Conservation (phyloP, 768 basidiomycete species). For the Lentinula boryana region DNA sequence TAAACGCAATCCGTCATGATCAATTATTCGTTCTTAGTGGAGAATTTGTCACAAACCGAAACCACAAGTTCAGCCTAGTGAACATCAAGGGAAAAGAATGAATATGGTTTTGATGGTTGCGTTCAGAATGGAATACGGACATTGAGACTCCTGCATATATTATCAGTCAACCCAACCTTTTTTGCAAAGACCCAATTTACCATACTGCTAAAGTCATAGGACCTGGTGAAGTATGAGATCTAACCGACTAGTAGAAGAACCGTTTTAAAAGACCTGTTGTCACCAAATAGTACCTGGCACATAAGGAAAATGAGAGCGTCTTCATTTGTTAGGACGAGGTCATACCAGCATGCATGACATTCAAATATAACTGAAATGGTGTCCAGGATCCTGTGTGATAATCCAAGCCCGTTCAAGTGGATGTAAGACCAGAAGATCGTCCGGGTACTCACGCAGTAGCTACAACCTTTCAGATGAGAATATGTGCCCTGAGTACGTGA, state of each 20-base stretch:
- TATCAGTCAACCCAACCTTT: background rate
- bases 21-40: background rate
- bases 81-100: background rate
- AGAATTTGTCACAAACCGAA: constrained; percentile 14
- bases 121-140: constrained; percentile 10
- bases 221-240: background rate
- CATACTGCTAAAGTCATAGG: constrained; percentile 16
- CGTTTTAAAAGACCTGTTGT: constrained; percentile 9
- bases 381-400: constrained; percentile 16
- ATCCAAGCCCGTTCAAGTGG: background rate
- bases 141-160: constrained; percentile 23
- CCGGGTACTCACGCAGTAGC: constrained; percentile 17
- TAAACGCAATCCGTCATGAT: background rate
- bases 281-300: constrained; percentile 19
- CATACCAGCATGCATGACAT: constrained; percentile 25
- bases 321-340: background rate
- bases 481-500: background rate
- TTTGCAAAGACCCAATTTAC: constrained; percentile 11
- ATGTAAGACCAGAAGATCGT: background rate
- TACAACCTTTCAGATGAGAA: constrained; percentile 10
- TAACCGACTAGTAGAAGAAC: background rate
- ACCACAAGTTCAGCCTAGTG: constrained; percentile 20
- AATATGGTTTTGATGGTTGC: background rate
- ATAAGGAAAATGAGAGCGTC: background rate
- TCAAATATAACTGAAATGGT: constrained; percentile 23